Evolutionary conservation across 352 stramenopile genomes (phyloP).

Genomic region (Globisporangium nunn): DNA sequence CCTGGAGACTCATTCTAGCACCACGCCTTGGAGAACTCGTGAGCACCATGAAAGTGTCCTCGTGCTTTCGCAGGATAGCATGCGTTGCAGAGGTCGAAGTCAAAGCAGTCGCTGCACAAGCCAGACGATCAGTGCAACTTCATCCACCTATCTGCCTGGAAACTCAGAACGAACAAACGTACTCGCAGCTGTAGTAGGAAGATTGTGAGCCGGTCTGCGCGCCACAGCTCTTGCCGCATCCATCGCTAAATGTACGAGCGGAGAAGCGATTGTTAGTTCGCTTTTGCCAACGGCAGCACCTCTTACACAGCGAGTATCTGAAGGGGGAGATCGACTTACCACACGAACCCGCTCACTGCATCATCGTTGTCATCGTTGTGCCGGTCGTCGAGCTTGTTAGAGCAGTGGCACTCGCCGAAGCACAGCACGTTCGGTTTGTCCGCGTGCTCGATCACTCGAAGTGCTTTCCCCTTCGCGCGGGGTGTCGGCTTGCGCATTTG

Average conservation of each 20-base stretch:
- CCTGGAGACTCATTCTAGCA: not conserved
- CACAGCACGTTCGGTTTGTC: conserved; percentile 22
- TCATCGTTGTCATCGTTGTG: conserved; percentile 11
- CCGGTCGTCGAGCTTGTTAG: conserved; percentile 11
- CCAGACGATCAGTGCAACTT: not conserved
- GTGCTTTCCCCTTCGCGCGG: conserved; percentile 6
- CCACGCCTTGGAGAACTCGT: conserved; percentile 11
- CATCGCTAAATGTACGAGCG: conserved; percentile 4
- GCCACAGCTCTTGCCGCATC: conserved; percentile 5
- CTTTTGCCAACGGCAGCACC: not conserved
- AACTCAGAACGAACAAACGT: conserved; percentile 3
- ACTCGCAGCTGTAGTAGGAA: conserved; percentile 15
- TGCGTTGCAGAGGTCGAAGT: conserved; percentile 22
- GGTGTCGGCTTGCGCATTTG: not conserved
- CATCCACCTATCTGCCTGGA: too few species aligned
- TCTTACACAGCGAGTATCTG: not conserved
- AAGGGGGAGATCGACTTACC: not conserved
- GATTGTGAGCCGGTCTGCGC: not conserved
- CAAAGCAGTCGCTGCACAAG: conserved; percentile 25
- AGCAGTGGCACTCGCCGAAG: conserved; percentile 26
- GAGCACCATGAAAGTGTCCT: conserved; percentile 5
- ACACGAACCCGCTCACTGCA: conserved; percentile 11
- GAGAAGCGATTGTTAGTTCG: not conserved
- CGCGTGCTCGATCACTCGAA: conserved; percentile 21
- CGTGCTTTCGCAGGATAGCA: conserved; percentile 11